A percentile compares a stretch with the other conserved stretches of the same genome.
These are phyloP conservation scores for Colletotrichum theobromicola DNA, from an alignment of 2,329 filamentous ascomycete genomes.

Conservation along the genomic window DNA sequence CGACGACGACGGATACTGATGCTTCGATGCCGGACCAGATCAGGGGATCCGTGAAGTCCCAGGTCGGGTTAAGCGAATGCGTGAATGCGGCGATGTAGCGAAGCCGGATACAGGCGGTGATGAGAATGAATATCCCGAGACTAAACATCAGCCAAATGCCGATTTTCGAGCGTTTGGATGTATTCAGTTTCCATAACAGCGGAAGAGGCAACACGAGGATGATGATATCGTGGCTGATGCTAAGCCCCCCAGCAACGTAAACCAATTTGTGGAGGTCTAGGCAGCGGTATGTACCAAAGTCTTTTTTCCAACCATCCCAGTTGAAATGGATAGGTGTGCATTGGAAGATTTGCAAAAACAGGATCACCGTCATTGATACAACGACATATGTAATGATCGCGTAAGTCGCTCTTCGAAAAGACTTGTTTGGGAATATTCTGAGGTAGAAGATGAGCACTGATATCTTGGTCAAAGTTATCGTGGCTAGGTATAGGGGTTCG, in stretches of 20 bases:
- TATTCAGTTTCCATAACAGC: constrained; percentile 32
- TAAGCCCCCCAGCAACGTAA: constrained; percentile 32
- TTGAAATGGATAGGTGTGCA: constrained; percentile 35
- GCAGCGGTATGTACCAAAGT: constrained; percentile 28
- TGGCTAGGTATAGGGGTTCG: constrained; percentile 36
- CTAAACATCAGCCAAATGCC: constrained; percentile 40
- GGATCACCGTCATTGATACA: constrained; percentile 28
- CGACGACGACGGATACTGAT: constrained; percentile 44
- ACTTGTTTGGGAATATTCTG: constrained; percentile 31
- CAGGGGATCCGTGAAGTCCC: constrained; percentile 44
- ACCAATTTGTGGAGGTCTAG: constrained; percentile 36
- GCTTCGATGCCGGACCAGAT: constrained; percentile 50
- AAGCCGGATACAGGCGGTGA: constrained; percentile 40
- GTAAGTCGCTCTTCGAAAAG: constrained; percentile 30
- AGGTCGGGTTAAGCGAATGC: constrained; percentile 40
- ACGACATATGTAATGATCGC: constrained; percentile 28
- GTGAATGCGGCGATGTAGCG: constrained; percentile 37
- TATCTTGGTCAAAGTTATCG: constrained; percentile 33
- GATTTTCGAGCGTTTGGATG: constrained; percentile 26
- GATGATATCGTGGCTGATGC: constrained; percentile 39
- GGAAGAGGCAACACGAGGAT: constrained; percentile 40
- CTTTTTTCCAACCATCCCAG: constrained; percentile 38
- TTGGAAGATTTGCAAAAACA: constrained; percentile 40
- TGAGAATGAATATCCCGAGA: constrained; percentile 39
- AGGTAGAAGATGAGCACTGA: constrained; percentile 37